phyloP scores from a whole-genome alignment of 2,329 filamentous ascomycete species.

The Colletotrichum cordylinicola region DNA sequence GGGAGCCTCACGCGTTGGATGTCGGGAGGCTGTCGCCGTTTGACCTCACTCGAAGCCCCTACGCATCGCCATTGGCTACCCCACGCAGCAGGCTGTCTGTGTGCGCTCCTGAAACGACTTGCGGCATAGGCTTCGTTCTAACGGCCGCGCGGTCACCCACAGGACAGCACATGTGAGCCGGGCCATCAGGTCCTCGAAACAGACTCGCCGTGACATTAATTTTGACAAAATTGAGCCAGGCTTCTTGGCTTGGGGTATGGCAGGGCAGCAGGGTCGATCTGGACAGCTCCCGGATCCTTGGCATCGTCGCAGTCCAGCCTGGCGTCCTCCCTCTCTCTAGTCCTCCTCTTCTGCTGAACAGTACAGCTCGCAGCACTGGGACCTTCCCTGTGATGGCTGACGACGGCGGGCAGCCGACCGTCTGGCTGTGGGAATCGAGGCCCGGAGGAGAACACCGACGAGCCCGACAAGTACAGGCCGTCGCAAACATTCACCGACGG shows the following conservation, averaged over 20 bases:
- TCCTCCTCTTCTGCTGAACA: not conserved
- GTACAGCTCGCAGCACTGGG: not conserved
- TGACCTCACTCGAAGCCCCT: not conserved
- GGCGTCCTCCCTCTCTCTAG: not conserved
- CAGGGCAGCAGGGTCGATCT: not conserved
- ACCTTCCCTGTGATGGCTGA: not conserved
- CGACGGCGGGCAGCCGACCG: not conserved
- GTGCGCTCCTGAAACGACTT: not conserved
- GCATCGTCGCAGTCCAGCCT: not conserved
- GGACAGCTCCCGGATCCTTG: not conserved
- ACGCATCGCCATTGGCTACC: not conserved
- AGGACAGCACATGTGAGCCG: not conserved
- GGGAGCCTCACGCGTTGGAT: not conserved
- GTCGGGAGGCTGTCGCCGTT: not conserved
- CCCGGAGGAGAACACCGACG: constrained; percentile 15
- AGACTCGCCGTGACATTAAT: not conserved
- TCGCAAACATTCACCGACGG: constrained; percentile 16
- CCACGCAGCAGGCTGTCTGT: not conserved
- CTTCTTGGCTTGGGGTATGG: not conserved
- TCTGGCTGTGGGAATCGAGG: not conserved
- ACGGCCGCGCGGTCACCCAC: not conserved
- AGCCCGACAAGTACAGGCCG: constrained; percentile 3
- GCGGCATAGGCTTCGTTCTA: not conserved
- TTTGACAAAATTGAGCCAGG: not conserved
- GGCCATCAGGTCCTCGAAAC: not conserved